Base-by-base conservation (phyloP, 2,329 filamentous ascomycete genomes). In the Xylaria arbuscula region DNA sequence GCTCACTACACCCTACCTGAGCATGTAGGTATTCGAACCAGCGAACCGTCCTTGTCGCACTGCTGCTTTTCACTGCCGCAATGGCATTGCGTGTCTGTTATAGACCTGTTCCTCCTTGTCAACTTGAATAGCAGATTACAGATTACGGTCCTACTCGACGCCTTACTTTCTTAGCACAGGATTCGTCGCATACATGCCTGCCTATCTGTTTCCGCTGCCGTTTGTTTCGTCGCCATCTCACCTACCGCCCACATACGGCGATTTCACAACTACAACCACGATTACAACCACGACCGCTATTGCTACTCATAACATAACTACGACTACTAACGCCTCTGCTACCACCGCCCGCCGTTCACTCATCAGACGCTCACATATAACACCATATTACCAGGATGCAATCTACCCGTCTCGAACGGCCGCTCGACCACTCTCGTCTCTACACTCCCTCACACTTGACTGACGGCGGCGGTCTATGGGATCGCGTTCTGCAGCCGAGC, bases 401-500 rank as follows among this genome's bases (percentile, higher is more conserved):
- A 76, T 76, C 78, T 68, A 76, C 80, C 70, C 75, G 73, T 71
- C 66, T 76, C 51, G 67, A 75, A 32, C 76, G 73, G 70, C 76
- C 75, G 63, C 68, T 76, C 73, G 74, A 79, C 67, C 72, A 70
- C 69, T 74, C 74, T 65, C 65, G 72, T 32, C 62, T 72, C 75
- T 64, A 59, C 47, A 36, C 55, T 45, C 15, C 71, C 72, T 28
- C 64, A 72, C 54, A 75, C 75, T 64, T 58, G 72, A 3, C 50
- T 19, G 50, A 65, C 28, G 65, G 70, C 40, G 70, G 74, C 58
- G 74, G 70, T 58, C 53, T 77, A 55, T 75, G 76, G 72, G 78
- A 80, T 66, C 78, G 79, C 51, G 55, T 81, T 13, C 72, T 71
- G 48, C 79, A 80, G 69, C 80, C 81, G 4, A 76, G 78, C 67